Evolutionary conservation across 352 stramenopile genomes (phyloP), one percentile per base, ranked within the genome.

Genomic region (Pythium sp.): DNA sequence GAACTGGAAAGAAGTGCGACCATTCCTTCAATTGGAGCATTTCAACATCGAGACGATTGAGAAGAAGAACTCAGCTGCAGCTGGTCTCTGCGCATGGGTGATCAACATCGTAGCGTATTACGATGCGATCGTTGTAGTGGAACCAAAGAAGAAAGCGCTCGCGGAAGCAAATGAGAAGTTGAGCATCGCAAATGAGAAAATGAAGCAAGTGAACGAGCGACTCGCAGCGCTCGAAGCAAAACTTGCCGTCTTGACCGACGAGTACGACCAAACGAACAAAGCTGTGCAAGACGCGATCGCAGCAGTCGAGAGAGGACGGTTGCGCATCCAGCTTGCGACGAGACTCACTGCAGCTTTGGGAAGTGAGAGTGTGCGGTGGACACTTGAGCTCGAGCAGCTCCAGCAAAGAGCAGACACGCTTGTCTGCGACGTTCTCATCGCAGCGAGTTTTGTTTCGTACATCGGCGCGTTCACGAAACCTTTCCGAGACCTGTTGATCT

Each of bases 31-130:
- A 59, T 71, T 94, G 1, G 82, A 93, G 49, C 76, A 95, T 64
- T 95, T 95, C 63, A 92, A 73, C 26, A 86, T 93, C 36, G 86
- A 95, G 57, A 77, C 68, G 30, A 95, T 95, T 8, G 87, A 93
- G 53, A 93, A 93, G 70, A 93, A 92, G 56, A 94, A 93, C 60
- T 93, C 86, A 18, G 87, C 87, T 0, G 80, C 87, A 3, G 87
- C 87, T 3, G 86, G 86, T 6, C 54, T 95, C 1, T 95, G 87
- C 68, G 82, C 87, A 0, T 94, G 86, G 84, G 87, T 94, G 26
- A 89, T 95, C 70, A 95, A 95, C 62, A 98, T 98, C 61, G 93
- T 98, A 3, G 76, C 81, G 22, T 98, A 98, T 78, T 98, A 98
- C 63, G 94, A 98, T 68, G 95, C 97, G 38, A 93, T 98, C 54